Evolutionary conservation across 345 rosid species (phyloP), one percentile per base, ranked within the genome.

Genomic region (Camelina sativa): DNA sequence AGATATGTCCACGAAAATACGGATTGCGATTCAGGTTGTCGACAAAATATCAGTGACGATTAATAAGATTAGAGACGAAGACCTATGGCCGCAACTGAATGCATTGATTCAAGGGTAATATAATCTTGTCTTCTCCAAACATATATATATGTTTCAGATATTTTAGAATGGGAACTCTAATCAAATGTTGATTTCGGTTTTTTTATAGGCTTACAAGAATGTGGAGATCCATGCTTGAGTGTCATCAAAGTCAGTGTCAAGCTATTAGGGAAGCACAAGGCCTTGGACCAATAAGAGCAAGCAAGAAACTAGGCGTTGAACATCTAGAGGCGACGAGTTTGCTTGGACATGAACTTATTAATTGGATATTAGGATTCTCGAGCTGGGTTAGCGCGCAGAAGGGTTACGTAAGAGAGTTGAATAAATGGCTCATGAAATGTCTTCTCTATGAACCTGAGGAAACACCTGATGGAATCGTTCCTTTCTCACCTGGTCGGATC

Each of bases 201-300:
- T 35, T 59, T 3, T 35, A 47, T 73, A 96, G 99, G 85, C 82
- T 96, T 66, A 85, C 82, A 23, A 86, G 88, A 85, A 96, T 96
- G 99, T 96, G 99, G 99, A 96, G 76, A 81, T 55, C 80, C 6
- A 91, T 96, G 97, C 93, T 89, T 15, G 95, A 89, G 43, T 96
- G 99, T 71, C 98, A 96, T 78, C 93, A 70, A 16, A 82, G 19
- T 80, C 99, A 92, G 80, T 88, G 87, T 70, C 87, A 74, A 63
- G 92, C 87, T 38, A 82, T 96, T 57, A 89, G 80, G 78, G 95
- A 87, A 84, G 90, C 90, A 51, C 80, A 71, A 72, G 84, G 84
- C 38, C 80, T 96, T 15, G 94, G 90, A 7, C 83, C 87, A 1
- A 66, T 85, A 19, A 86, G 84, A 76, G 86, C 91, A 4, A 83